Percentiles rank a stretch among this genome's conserved stretches.
phyloP scores from a whole-genome alignment of 2,329 filamentous ascomycete genomes.

The Acrocalymma vagum region DNA sequence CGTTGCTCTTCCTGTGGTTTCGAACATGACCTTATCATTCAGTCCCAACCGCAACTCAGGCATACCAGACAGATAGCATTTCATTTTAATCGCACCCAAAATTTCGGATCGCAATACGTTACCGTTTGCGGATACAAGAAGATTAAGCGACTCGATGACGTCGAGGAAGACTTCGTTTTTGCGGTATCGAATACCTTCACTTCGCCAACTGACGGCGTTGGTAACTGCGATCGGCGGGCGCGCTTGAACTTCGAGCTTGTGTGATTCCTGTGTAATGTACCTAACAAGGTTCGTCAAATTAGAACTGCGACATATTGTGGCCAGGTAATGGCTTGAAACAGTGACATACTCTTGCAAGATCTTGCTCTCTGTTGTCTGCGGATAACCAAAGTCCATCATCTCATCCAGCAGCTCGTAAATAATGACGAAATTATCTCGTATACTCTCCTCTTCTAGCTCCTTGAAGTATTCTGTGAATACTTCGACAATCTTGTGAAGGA shows the following conservation, averaged over 20 bases:
- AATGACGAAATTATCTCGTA: conserved; percentile 98
- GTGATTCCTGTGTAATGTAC: conserved; percentile 98
- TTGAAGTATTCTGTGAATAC: conserved; percentile 99
- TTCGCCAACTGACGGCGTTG: conserved; percentile 97
- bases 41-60: conserved; percentile 91
- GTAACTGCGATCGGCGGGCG: conserved; percentile 97
- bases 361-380: conserved; percentile 97
- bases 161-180: conserved; percentile 99
- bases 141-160: conserved; percentile 94
- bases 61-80: conserved; percentile 98
- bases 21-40: conserved; percentile 99
- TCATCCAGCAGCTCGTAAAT: conserved; percentile 99
- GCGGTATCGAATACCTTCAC: conserved; percentile 95
- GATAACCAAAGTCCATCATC: conserved; percentile 99
- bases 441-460: conserved; percentile 96
- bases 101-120: conserved; percentile 97
- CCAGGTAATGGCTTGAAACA: rapidly evolving
- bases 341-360: conserved; percentile 83
- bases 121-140: conserved; percentile 91
- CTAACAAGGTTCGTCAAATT: conserved; percentile 41
- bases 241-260: conserved; percentile 97
- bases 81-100: conserved; percentile 98
- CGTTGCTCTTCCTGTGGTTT: conserved; percentile 92
- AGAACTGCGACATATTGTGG: no score
- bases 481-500: conserved; percentile 97